phyloP scores from a whole-genome alignment of 78 protist genomes.

The Anaeramoeba flamelloides region DNA sequence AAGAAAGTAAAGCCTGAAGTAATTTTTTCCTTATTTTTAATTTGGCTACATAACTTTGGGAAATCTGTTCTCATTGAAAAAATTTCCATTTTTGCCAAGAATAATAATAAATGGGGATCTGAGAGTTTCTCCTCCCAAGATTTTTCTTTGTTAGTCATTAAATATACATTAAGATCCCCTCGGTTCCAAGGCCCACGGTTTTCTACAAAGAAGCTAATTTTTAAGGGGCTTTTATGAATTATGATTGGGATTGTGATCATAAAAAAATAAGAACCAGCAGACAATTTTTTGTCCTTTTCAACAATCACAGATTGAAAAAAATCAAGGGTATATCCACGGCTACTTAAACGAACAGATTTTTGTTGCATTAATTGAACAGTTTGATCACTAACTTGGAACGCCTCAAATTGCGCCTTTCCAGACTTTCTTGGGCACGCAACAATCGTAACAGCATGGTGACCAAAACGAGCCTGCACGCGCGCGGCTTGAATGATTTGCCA shows the following conservation, averaged over 20 bases:
- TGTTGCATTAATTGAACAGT: not conserved
- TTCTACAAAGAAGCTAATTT: not conserved
- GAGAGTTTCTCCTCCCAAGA: not conserved
- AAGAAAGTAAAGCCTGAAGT: not conserved
- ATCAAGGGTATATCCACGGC: not conserved
- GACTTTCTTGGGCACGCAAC: not conserved
- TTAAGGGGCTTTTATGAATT: not conserved
- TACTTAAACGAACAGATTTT: not conserved
- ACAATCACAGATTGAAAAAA: not conserved
- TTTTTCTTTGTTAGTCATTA: not conserved
- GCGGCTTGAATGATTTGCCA: not conserved
- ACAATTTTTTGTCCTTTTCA: not conserved
- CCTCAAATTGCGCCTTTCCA: not conserved
- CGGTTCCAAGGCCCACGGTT: not conserved
- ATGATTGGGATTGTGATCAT: not conserved
- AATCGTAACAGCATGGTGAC: not conserved
- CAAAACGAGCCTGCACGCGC: not conserved
- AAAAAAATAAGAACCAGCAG: not conserved
- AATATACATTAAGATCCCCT: not conserved
- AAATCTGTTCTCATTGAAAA: not conserved
- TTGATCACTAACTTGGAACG: not conserved
- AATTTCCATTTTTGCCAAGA: not conserved
- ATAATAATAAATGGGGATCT: not conserved
- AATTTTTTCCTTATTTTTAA: not conserved
- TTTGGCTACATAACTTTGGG: not conserved